These are phyloP conservation scores for Umbellularia californica DNA, from an alignment of 164 flowering plant species.

Conservation along the genomic window DNA sequence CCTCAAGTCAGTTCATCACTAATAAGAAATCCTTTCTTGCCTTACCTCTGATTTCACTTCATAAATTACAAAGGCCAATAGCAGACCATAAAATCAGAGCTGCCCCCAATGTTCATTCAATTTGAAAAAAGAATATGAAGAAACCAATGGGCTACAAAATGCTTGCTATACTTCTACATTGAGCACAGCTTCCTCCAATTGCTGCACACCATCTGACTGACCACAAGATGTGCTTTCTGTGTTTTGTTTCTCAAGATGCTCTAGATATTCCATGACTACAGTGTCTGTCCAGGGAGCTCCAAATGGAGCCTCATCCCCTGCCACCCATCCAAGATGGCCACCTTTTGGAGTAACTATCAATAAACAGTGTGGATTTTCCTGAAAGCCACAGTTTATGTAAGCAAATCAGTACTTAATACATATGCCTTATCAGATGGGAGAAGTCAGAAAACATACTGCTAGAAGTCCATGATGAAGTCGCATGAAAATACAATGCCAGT, in stretches of 20 bases:
- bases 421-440: not conserved
- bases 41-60: not conserved
- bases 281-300: slow-evolving; percentile 98
- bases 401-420: not conserved
- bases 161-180: slow-evolving; percentile 17
- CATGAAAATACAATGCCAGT: not conserved
- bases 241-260: slow-evolving; percentile 47
- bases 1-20: not conserved
- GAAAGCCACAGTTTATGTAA: slow-evolving; percentile 11
- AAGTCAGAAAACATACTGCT: not conserved
- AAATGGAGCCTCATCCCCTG: slow-evolving; percentile 68
- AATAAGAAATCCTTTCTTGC: not conserved
- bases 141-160: not conserved
- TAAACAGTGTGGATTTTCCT: slow-evolving; percentile 79
- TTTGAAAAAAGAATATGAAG: not conserved
- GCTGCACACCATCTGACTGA: slow-evolving; percentile 6
- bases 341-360: slow-evolving; percentile 89
- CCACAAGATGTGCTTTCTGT: slow-evolving; percentile 5
- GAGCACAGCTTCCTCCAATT: slow-evolving; percentile 9
- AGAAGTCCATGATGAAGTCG: not conserved
- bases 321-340: slow-evolving; percentile 97
- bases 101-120: not conserved
- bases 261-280: slow-evolving; percentile 74
- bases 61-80: not conserved
- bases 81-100: not conserved